A percentile compares a stretch with the other conserved stretches of the same genome.
These are phyloP conservation scores for Ochetophila trinervis DNA, from an alignment of 306 rosid species.

Conservation along the genomic window DNA sequence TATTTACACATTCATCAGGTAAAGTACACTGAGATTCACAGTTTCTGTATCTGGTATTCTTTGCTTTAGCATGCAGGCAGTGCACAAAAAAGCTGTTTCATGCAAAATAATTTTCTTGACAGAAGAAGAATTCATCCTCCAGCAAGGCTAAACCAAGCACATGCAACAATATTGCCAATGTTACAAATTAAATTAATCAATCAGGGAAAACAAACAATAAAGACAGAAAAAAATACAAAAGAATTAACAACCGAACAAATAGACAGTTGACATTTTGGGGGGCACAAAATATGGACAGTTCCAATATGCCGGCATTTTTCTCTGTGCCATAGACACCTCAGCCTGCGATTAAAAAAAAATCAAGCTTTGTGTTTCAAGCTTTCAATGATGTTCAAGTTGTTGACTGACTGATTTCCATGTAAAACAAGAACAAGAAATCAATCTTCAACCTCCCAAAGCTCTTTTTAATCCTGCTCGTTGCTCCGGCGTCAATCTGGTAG, in stretches of 20 bases:
- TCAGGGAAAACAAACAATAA: not conserved
- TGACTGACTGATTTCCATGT: not conserved
- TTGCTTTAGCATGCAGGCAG: too few species aligned
- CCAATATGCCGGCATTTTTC: too few species aligned
- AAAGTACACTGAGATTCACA: too few species aligned
- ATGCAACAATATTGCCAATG: not conserved
- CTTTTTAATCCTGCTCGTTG: slow-evolving; percentile 69
- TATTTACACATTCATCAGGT: too few species aligned
- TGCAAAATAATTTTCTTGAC: not conserved
- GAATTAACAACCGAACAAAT: not conserved
- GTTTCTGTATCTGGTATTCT: too few species aligned
- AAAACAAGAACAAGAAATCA: not conserved
- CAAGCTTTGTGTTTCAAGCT: not conserved
- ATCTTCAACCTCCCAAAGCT: slow-evolving; percentile 48
- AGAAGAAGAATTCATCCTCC: not conserved
- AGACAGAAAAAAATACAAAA: not conserved
- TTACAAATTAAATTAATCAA: not conserved
- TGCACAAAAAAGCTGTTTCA: not conserved
- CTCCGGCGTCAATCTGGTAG: slow-evolving; percentile 59
- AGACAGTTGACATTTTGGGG: too few species aligned
- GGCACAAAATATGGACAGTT: too few species aligned
- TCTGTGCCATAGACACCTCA: too few species aligned
- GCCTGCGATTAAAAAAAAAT: too few species aligned
- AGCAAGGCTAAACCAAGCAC: not conserved
- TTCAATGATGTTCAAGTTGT: slow-evolving; percentile 14